phyloP scores from a whole-genome alignment of 495 filamentous ascomycete species.

The Trichocladium antarcticum region DNA sequence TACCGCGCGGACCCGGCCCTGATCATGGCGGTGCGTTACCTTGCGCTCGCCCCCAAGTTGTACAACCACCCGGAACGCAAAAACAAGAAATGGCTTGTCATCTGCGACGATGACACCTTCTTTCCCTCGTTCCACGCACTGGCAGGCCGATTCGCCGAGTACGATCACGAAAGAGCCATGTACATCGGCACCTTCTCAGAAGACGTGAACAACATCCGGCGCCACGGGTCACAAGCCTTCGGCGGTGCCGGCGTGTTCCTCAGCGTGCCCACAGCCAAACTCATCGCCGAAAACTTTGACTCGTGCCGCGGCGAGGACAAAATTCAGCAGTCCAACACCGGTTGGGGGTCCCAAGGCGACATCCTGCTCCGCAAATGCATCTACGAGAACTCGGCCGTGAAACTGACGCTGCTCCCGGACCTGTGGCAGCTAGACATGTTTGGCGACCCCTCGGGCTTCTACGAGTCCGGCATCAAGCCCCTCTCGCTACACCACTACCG shows the following conservation, averaged over 20 bases:
- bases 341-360: constrained; percentile 49
- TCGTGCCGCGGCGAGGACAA: constrained; percentile 43
- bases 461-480: constrained; percentile 54
- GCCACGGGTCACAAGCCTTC: constrained; percentile 59
- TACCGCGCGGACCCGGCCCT: constrained; percentile 48
- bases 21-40: constrained; percentile 47
- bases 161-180: constrained; percentile 46
- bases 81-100: constrained; percentile 53
- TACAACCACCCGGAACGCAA: constrained; percentile 40
- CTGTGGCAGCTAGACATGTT: constrained; percentile 58
- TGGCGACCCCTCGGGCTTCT: constrained; percentile 55
- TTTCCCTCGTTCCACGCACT: constrained; percentile 56
- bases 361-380: constrained; percentile 58
- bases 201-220: constrained; percentile 54
- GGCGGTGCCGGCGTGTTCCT: constrained; percentile 65
- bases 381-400: constrained; percentile 50
- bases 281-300: constrained; percentile 47
- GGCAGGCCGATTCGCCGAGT: constrained; percentile 36
- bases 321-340: constrained; percentile 42
- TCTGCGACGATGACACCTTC: constrained; percentile 68
- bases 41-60: constrained; percentile 45
- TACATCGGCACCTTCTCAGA: constrained; percentile 63
- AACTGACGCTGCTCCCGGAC: constrained; percentile 49
- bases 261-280: constrained; percentile 48
- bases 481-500: constrained; percentile 57